Evolutionary conservation across 805 yeast species (phyloP).

Genomic region (Groenewaldozyma tartarivorans): DNA sequence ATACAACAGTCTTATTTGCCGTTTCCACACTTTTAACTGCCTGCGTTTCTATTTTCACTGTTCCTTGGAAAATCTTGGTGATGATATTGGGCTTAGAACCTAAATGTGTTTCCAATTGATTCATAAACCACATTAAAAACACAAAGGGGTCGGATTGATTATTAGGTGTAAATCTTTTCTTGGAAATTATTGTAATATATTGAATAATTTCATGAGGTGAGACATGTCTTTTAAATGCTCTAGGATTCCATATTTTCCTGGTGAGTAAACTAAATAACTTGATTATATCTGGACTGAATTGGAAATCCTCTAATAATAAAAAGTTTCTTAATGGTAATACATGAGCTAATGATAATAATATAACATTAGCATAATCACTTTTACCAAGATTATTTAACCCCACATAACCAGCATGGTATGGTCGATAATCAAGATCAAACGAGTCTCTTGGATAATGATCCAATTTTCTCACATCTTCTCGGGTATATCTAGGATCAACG

Average conservation of each 20-base stretch:
- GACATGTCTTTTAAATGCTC: slow-evolving; percentile 49
- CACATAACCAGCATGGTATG: slow-evolving; percentile 53
- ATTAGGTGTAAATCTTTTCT: slow-evolving; percentile 33
- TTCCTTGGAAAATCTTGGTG: slow-evolving; percentile 45
- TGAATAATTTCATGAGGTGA: slow-evolving; percentile 61
- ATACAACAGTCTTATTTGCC: slow-evolving; percentile 6
- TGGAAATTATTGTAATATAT: slow-evolving; percentile 35
- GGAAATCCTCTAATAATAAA: slow-evolving; percentile 26
- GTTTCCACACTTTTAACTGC: slow-evolving; percentile 15
- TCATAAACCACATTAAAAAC: slow-evolving; percentile 53
- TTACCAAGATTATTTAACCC: slow-evolving; percentile 49
- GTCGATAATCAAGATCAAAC: slow-evolving; percentile 36
- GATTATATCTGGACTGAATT: slow-evolving; percentile 29
- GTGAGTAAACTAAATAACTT: slow-evolving; percentile 37
- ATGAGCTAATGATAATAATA: slow-evolving; percentile 50
- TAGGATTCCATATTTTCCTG: slow-evolving; percentile 56
- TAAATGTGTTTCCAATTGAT: slow-evolving; percentile 29
- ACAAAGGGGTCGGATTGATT: slow-evolving; percentile 43
- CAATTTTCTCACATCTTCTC: slow-evolving; percentile 27
- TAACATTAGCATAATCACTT: slow-evolving; percentile 48
- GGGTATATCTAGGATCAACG: slow-evolving; percentile 43
- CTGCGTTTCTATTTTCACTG: slow-evolving; percentile 29
- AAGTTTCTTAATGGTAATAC: slow-evolving; percentile 40
- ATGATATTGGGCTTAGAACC: slow-evolving; percentile 23
- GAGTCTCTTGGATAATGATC: slow-evolving; percentile 16